Percentiles rank a stretch among this genome's conserved stretches.
These are phyloP conservation scores for Rutstroemia sydowiana DNA, from an alignment of 2,329 filamentous ascomycete species.

Conservation along the genomic window DNA sequence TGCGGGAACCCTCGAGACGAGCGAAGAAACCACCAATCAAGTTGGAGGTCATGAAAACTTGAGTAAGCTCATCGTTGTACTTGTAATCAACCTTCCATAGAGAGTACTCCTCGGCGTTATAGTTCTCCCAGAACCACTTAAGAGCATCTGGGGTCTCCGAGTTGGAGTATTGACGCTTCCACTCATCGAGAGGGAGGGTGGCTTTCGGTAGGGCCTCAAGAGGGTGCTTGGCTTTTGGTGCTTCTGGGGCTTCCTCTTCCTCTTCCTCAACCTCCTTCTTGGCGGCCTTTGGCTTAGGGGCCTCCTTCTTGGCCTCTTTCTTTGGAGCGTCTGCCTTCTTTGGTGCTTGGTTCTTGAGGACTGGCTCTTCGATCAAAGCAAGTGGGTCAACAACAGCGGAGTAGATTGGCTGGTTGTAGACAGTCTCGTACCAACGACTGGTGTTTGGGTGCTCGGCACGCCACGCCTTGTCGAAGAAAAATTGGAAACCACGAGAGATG, in stretches of 20 bases:
- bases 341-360: constrained; percentile 59
- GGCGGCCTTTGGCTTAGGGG: constrained; percentile 36
- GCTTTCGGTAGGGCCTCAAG: constrained; percentile 76
- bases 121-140: constrained; percentile 98
- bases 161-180: constrained; percentile 99
- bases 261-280: constrained; percentile 50
- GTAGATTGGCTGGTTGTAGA: constrained; percentile 90
- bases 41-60: constrained; percentile 99
- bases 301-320: constrained; percentile 49
- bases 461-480: constrained; percentile 88
- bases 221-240: constrained; percentile 95
- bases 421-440: constrained; percentile 89
- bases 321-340: constrained; percentile 66
- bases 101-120: constrained; percentile 90
- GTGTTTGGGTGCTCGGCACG: constrained; percentile 75
- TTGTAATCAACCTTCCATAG: constrained; percentile 95
- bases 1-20: constrained; percentile 94
- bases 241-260: constrained; percentile 50
- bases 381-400: constrained; percentile 69
- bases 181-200: constrained; percentile 83
- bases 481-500: constrained; percentile 82
- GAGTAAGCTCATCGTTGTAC: constrained; percentile 96
- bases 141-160: constrained; percentile 76
- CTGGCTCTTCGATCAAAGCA: constrained; percentile 73
- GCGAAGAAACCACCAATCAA: constrained; percentile 96